Percentiles rank a stretch among this genome's conserved stretches.
phyloP scores from a whole-genome alignment of 2,329 filamentous ascomycete species.

The Pyrenophora graminea region DNA sequence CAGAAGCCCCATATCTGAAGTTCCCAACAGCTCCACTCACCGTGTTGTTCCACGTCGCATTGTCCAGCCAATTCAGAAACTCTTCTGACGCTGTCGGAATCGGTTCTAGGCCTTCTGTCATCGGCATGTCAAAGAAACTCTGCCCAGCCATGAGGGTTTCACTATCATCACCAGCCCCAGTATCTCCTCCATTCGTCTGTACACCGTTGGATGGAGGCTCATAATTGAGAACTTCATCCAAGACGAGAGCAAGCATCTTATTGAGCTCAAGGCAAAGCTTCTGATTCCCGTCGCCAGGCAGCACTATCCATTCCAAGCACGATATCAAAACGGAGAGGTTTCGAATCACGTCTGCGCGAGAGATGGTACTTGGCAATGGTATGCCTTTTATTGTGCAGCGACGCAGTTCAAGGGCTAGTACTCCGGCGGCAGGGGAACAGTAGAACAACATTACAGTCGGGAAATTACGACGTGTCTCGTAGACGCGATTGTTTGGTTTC shows the following conservation, averaged over 20 bases:
- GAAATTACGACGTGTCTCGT: slow-evolving; percentile 39
- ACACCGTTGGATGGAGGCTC: slow-evolving; percentile 30
- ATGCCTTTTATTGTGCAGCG: slow-evolving; percentile 41
- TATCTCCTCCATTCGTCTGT: slow-evolving; percentile 16
- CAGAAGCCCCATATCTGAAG: not conserved
- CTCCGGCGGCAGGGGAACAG: slow-evolving; percentile 42
- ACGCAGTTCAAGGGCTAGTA: slow-evolving; percentile 41
- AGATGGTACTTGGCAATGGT: slow-evolving; percentile 35
- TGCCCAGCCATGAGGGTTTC: slow-evolving; percentile 15
- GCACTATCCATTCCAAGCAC: slow-evolving; percentile 41
- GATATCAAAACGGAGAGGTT: slow-evolving; percentile 44
- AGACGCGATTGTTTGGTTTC: slow-evolving; percentile 37
- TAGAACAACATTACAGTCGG: slow-evolving; percentile 43
- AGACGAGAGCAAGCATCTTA: slow-evolving; percentile 41
- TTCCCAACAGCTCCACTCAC: slow-evolving; percentile 14
- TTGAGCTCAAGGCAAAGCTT: slow-evolving; percentile 44
- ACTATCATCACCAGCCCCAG: not conserved
- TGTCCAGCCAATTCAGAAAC: slow-evolving; percentile 44
- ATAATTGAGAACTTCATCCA: slow-evolving; percentile 45
- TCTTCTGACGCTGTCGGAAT: slow-evolving; percentile 44
- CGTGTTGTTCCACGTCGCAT: slow-evolving; percentile 44
- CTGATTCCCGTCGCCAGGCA: slow-evolving; percentile 43
- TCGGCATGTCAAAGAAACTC: slow-evolving; percentile 42
- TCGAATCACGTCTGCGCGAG: slow-evolving; percentile 43
- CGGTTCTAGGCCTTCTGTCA: slow-evolving; percentile 43